phyloP scores from a whole-genome alignment of 805 yeast species.

The Kodamaea kakaduensis region DNA sequence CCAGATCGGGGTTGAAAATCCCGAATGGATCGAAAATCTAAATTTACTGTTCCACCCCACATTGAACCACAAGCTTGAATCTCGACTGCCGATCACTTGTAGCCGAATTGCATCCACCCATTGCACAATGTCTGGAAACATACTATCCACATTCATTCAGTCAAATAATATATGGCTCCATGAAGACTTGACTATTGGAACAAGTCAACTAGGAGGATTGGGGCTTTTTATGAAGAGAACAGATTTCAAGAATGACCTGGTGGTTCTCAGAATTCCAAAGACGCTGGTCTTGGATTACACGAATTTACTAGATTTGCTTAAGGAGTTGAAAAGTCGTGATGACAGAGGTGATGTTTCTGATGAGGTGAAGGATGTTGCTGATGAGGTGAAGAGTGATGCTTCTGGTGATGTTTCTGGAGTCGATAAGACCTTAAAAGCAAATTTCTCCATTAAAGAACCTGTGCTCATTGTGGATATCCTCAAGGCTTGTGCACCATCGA shows the following conservation, averaged over 20 bases:
- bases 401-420: background rate
- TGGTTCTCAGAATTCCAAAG: constrained; percentile 13
- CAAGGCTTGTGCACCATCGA: constrained; percentile 19
- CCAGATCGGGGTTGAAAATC: background rate
- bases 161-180: constrained; percentile 8
- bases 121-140: too few species aligned
- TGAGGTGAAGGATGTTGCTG: background rate
- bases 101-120: too few species aligned
- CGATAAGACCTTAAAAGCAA: too few species aligned
- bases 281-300: constrained; percentile 16
- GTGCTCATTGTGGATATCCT: constrained; percentile 20
- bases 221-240: constrained; percentile 21
- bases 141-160: constrained; percentile 1
- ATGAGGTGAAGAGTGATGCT: background rate
- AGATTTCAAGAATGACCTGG: constrained; percentile 8
- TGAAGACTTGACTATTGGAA: constrained; percentile 12
- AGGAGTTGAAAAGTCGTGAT: constrained; percentile 18
- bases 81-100: too few species aligned
- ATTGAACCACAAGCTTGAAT: too few species aligned
- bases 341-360: background rate
- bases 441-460: constrained; percentile 15
- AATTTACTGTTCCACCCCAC: too few species aligned
- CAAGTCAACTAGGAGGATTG: constrained; percentile 28
- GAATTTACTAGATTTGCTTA: constrained; percentile 17
- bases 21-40: background rate